phyloP scores from a whole-genome alignment of 225 moss, liverwort and hornwort species.

The Rhytidiadelphus loreus region DNA sequence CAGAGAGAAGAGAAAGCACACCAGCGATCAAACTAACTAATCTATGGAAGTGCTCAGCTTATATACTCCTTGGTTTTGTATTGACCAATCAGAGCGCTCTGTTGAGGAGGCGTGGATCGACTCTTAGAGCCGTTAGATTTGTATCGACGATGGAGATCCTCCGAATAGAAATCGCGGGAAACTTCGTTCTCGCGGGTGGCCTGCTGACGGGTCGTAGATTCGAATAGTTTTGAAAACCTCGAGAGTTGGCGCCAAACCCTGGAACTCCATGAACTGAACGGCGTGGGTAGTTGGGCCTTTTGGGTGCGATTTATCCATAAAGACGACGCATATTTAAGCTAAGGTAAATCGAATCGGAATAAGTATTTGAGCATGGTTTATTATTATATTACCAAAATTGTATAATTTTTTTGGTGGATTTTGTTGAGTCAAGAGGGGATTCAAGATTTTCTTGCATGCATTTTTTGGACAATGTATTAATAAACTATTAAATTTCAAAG shows the following conservation, averaged over 20 bases:
- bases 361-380: background rate
- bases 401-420: too few relatives aligned
- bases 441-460: accelerated
- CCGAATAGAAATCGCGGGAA: background rate
- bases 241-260: background rate
- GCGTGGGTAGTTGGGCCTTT: background rate
- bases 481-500: background rate
- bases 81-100: background rate
- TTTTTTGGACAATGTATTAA: background rate
- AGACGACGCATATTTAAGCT: too few relatives aligned
- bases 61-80: background rate
- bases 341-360: background rate
- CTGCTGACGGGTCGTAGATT: background rate
- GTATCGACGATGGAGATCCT: background rate
- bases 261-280: background rate
- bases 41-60: accelerated
- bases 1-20: accelerated
- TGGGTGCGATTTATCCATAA: background rate
- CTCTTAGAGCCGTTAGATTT: background rate
- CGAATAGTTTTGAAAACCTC: background rate
- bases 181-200: background rate
- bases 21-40: accelerated
- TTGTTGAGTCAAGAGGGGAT: background rate
- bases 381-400: too few relatives aligned
- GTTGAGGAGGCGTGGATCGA: background rate